Evolutionary conservation across 2,329 filamentous ascomycete genomes (phyloP), one percentile per base, ranked within the genome.

Genomic region (Phaeosphaeria sp.): DNA sequence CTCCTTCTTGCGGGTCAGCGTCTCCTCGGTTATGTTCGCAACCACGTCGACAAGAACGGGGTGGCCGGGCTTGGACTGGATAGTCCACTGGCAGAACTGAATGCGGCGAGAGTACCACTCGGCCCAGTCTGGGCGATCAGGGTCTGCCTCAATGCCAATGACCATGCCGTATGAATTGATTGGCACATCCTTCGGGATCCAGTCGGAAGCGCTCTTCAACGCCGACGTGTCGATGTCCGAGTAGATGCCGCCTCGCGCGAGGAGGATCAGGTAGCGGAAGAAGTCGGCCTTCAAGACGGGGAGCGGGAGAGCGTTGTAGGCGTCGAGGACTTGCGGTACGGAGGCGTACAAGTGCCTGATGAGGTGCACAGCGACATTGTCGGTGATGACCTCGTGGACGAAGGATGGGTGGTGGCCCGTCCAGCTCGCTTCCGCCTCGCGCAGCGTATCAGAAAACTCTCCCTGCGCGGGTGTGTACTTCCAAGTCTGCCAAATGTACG

Each of bases 401-500:
- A 99, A 99, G 21, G 89, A 89, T 0, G 93, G 94, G 76, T 99
- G 93, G 69, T 90, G 81, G 66, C 91, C 85, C 8, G 91, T 90
- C 95, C 95, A 99, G 60, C 91, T 93, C 15, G 92, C 91, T 80
- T 98, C 95, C 58, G 92, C 85, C 47, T 91, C 87, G 60, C 93
- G 89, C 74, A 97, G 93, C 20, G 83, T 80, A 61, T 89, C 87
- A 11, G 79, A 79, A 74, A 99, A 99, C 60, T 91, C 84, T 50
- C 87, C 83, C 21, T 92, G 90, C 1, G 89, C 86, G 0, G 94
- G 93, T 0, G 88, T 91, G 72, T 87, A 89, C 78, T 96, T 97
- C 95, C 95, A 99, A 15, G 95, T 99, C 83, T 99, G 95, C 95
- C 95, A 99, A 74, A 99, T 96, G 82, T 97, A 98, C 55, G 93